Base-by-base conservation (phyloP, 768 basidiomycete genomes). In the Rhodotorula kratochvilovae region DNA sequence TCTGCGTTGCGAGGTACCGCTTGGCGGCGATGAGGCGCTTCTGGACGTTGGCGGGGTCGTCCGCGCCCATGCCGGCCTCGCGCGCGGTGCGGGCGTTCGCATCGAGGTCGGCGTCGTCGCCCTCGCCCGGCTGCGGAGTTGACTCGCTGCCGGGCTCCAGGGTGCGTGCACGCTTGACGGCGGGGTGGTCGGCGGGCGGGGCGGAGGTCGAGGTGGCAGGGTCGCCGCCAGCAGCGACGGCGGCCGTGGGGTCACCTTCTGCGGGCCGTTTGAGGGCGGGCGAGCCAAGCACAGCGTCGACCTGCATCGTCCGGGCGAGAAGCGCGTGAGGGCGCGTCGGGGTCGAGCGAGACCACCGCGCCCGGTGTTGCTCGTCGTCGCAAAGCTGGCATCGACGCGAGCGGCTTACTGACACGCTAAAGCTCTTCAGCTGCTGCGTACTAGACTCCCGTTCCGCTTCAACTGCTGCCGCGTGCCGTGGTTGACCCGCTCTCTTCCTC, bases 1-100 rank as follows among this genome's bases (percentile, higher is more conserved):
- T 95, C 81, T 99, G 96, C 0, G 92, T 90, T 0, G 94, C 93
- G 55, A 99, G 90, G 80, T 98, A 98, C 77, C 94, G 91, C 66
- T 88, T 88, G 63, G 89, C 93, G 25, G 71, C 70, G 25, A 67
- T 67, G 21, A 75, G 31, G 15, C 71, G 62, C 48, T 72, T 71
- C 42, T 48, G 17, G 33, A 67, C 50, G 48, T 50, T 63, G 17
- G 66, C 66, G 2, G 66, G 56, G 48, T 71, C 60, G 33, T 67
- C 56, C 11, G 58, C 31, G 11, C 36, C 21, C 31, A 50, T 25
- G 21, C 33, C 60, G 16, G 61, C 66, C 27, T 71, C 59, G 36
- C 15, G 33, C 5, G 62, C 51, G 25, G 70, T 67, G 11, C 43
- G 56, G 51, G 67, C 66, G 5, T 57, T 51, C 12, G 61, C 56